Conservation (phyloP, 805 yeast genomes). For the Dipodascus albidus region DNA sequence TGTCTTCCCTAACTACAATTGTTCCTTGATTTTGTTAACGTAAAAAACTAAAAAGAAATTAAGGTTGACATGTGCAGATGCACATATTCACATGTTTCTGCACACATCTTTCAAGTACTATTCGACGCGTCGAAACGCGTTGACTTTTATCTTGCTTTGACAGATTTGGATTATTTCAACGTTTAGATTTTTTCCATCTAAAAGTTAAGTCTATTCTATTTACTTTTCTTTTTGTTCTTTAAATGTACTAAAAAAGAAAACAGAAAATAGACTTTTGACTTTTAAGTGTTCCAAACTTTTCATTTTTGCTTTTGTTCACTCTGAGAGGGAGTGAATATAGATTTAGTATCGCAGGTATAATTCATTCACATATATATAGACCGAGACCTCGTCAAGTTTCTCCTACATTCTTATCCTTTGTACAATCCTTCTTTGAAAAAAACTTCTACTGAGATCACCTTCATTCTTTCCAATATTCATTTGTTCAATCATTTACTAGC, state of each 20-base stretch:
- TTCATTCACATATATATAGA: neutral
- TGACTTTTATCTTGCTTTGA: no score
- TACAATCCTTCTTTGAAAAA: neutral
- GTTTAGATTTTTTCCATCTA: no score
- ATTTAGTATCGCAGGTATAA: no score
- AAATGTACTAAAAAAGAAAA: neutral
- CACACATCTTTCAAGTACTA: neutral
- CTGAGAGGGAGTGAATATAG: neutral
- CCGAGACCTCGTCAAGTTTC: no score
- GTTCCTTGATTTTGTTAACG: no score
- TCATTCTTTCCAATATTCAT: neutral
- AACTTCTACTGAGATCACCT: neutral
- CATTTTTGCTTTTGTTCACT: neutral
- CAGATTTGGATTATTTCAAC: no score
- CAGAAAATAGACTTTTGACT: neutral
- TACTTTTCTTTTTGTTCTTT: neutral
- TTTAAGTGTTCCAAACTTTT: neutral
- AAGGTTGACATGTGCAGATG: neutral
- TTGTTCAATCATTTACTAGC: neutral
- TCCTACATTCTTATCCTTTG: neutral
- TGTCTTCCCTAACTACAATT: neutral
- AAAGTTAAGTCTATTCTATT: no score
- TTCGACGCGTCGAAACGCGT: neutral
- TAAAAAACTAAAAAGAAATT: neutral
- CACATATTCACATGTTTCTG: neutral